Evolutionary conservation across 768 basidiomycete species (phyloP).

Genomic region (Xerocomellus amylosporus): DNA sequence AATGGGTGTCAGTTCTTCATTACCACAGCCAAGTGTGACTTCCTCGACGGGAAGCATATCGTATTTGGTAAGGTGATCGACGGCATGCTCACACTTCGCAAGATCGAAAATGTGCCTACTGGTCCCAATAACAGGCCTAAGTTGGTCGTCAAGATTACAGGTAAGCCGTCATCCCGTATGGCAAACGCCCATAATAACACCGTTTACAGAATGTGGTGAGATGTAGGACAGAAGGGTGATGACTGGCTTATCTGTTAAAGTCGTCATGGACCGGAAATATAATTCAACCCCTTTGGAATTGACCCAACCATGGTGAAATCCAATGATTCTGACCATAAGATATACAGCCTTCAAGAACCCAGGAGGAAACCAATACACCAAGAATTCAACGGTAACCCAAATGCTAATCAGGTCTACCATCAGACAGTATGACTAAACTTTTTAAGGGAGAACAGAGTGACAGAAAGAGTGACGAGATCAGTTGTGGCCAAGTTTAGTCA

Average conservation of each 20-base stretch:
- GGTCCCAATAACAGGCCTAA: constrained; percentile 90
- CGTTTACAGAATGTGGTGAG: constrained; percentile 51
- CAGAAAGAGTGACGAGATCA: not conserved
- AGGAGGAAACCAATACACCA: not conserved
- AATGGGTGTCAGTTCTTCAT: constrained; percentile 99
- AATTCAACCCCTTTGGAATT: not conserved
- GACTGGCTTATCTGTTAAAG: not conserved
- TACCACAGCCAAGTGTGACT: constrained; percentile 91
- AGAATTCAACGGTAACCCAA: not conserved
- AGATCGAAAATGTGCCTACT: constrained; percentile 94
- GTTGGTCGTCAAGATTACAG: constrained; percentile 81
- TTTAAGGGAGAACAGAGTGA: not conserved
- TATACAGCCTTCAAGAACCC: not conserved
- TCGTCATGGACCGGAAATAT: not conserved
- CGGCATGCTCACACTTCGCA: constrained; percentile 92
- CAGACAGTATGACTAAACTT: not conserved
- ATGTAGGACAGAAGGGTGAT: constrained; percentile 39
- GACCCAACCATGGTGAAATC: not conserved
- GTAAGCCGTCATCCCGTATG: constrained; percentile 39
- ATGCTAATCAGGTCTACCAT: not conserved
- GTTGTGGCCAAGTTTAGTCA: not conserved
- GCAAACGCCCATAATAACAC: not conserved
- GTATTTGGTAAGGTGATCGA: constrained; percentile 91
- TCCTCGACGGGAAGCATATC: constrained; percentile 93
- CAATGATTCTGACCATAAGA: not conserved